Evolutionary conservation across 441 rosid genomes (phyloP), one percentile per base, ranked within the genome.

Genomic region (Rhodomyrtus psidioides): DNA sequence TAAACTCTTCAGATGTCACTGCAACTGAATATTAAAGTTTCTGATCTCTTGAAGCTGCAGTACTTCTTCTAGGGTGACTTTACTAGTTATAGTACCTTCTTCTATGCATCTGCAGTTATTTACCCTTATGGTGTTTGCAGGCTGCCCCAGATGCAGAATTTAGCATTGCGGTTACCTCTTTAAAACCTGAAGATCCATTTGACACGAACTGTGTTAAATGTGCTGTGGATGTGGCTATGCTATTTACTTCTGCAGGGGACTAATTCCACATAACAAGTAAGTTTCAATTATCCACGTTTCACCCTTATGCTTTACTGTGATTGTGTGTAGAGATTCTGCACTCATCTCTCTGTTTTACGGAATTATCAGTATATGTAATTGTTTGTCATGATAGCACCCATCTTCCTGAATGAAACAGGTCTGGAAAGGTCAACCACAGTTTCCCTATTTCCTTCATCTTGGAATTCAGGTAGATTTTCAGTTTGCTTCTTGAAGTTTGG

Each of bases 161-260:
- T 91, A 96, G 99, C 92, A 96, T 98, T 87, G 98, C 98, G 1
- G 98, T 93, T 84, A 94, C 99, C 30, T 91, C 97, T 19, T 90
- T 96, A 90, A 95, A 92, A 88, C 96, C 95, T 75, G 98, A 97
- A 91, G 98, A 95, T 89, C 98, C 96, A 28, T 91, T 93, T 88
- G 98, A 97, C 89, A 94, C 96, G 55, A 97, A 96, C 83, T 90
- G 98, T 90, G 99, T 97, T 89, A 97, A 95, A 90, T 97, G 98
- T 84, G 93, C 94, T 9, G 94, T 95, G 59, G 93, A 96, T 85
- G 70, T 82, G 98, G 97, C 84, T 97, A 95, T 88, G 98, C 98
- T 76, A 92, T 97, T 74, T 97, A 44, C 49, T 44, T 44, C 9
- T 44, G 49, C 9, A 44, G 49, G 49, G 49, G 49, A 44, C 49